phyloP scores from a whole-genome alignment of 495 filamentous ascomycete genomes.

The Penicillium pancosmium region DNA sequence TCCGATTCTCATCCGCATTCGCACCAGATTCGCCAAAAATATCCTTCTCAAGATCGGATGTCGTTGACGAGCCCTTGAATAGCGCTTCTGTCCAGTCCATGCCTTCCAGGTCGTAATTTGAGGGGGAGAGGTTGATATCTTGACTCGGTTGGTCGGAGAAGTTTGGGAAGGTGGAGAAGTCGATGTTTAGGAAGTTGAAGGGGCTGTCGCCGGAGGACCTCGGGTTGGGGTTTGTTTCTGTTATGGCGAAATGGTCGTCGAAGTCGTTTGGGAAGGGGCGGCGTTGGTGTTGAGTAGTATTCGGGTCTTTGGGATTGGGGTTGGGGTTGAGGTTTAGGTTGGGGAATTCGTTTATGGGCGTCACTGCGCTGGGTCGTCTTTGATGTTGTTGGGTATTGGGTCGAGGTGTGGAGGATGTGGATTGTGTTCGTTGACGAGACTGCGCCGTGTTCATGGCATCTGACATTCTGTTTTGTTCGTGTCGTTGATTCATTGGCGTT shows the following conservation, averaged over 20 bases:
- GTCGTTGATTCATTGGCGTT: conserved; percentile 9
- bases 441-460: background rate
- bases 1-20: background rate
- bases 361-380: background rate
- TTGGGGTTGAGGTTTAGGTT: conserved; percentile 1
- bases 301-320: conserved; percentile 5
- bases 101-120: conserved; percentile 22
- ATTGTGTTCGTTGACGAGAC: background rate
- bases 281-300: conserved; percentile 6
- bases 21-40: background rate
- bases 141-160: conserved; percentile 12
- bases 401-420: background rate
- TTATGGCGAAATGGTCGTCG: conserved; percentile 28
- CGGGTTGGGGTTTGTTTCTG: conserved; percentile 10
- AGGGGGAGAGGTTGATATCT: conserved; percentile 14
- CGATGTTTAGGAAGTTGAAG: conserved; percentile 28
- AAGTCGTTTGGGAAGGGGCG: conserved; percentile 33
- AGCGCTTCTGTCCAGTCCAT: conserved; percentile 43
- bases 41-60: conserved; percentile 10
- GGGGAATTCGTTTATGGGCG: background rate
- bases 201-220: conserved; percentile 15
- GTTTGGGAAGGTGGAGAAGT: conserved; percentile 33
- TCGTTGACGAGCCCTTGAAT: conserved; percentile 29
- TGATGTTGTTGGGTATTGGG: conserved; percentile 4
- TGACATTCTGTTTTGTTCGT: background rate